Percentiles rank a stretch among this genome's conserved stretches.
phyloP scores from a whole-genome alignment of 345 rosid genomes.

The Pistacia atlantica region DNA sequence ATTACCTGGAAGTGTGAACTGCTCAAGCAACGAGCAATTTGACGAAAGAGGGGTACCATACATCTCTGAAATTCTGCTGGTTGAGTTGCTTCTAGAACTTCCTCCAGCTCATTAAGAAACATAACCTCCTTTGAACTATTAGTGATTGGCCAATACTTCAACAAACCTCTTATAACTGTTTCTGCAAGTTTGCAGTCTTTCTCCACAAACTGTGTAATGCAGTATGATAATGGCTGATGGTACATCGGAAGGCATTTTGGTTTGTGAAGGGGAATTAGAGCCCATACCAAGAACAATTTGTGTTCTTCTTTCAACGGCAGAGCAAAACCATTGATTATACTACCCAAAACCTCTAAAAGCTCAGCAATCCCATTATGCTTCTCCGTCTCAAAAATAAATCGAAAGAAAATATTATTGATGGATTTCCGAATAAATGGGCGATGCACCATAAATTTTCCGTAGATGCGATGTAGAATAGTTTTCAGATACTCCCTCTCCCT shows the following conservation, averaged over 20 bases:
- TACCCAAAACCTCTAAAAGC: slow-evolving; percentile 72
- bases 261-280: slow-evolving; percentile 71
- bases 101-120: slow-evolving; percentile 74
- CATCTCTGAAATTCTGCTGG: slow-evolving; percentile 71
- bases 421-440: slow-evolving; percentile 73
- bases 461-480: slow-evolving; percentile 70
- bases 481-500: slow-evolving; percentile 72
- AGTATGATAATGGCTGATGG: slow-evolving; percentile 71
- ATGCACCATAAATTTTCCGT: slow-evolving; percentile 76
- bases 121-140: slow-evolving; percentile 74
- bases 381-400: slow-evolving; percentile 68
- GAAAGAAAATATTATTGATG: slow-evolving; percentile 65
- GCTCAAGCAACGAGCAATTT: slow-evolving; percentile 67
- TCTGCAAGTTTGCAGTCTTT: slow-evolving; percentile 75
- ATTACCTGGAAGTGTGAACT: slow-evolving; percentile 81
- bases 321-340: slow-evolving; percentile 80
- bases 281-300: slow-evolving; percentile 66
- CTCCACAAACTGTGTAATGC: slow-evolving; percentile 69
- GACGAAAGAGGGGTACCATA: slow-evolving; percentile 66
- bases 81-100: slow-evolving; percentile 73
- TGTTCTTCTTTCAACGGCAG: slow-evolving; percentile 75
- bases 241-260: slow-evolving; percentile 69
- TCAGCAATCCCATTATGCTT: slow-evolving; percentile 77
- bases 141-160: slow-evolving; percentile 72
- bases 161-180: slow-evolving; percentile 58